A percentile compares a stretch with the other conserved stretches of the same genome.
Evolutionary conservation across 306 rosid species (phyloP).

Genomic region (Neltuma alba): DNA sequence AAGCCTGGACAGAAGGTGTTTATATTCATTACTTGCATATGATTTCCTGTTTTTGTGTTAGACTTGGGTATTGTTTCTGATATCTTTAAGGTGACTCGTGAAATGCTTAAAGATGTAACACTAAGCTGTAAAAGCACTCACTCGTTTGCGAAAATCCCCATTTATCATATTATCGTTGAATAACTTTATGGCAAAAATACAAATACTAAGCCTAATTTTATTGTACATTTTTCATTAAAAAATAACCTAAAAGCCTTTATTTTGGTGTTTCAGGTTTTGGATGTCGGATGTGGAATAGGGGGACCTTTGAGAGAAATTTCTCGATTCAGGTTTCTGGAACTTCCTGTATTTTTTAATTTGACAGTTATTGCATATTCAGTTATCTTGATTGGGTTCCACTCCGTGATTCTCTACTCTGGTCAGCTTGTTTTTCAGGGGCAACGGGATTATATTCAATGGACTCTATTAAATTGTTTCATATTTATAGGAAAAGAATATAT

Average conservation of each 20-base stretch:
- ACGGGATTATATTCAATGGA: background rate
- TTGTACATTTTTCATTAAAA: background rate
- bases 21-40: background rate
- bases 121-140: background rate
- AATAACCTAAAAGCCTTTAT: background rate
- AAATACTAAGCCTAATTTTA: background rate
- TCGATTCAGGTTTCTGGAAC: slow-evolving; percentile 60
- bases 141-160: background rate
- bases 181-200: background rate
- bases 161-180: background rate
- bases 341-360: background rate
- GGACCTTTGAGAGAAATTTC: slow-evolving; percentile 82
- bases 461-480: background rate
- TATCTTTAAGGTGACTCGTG: background rate
- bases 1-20: slow-evolving; percentile 78
- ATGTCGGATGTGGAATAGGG: slow-evolving; percentile 87
- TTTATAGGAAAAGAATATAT: background rate
- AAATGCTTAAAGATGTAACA: background rate
- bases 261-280: slow-evolving; percentile 59
- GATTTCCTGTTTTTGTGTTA: background rate
- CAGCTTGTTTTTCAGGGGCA: background rate
- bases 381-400: background rate
- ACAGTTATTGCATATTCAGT: background rate
- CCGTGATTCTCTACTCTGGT: background rate
- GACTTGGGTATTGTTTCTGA: background rate